Evolutionary conservation across 352 stramenopile genomes (phyloP).

Genomic region (Globisporangium iwayamae): DNA sequence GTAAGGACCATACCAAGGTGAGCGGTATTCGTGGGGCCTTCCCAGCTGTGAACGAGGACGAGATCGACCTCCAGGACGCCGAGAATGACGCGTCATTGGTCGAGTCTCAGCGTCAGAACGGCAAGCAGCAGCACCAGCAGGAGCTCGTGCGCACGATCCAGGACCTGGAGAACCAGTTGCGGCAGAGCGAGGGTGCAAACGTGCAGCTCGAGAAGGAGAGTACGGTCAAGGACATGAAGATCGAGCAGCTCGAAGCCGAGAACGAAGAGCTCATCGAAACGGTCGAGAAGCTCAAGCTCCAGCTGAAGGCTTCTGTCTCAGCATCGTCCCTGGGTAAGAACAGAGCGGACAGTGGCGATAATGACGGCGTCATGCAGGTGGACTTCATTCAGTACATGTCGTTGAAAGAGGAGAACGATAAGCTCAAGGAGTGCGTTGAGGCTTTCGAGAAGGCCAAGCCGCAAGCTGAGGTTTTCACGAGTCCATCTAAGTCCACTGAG

Average conservation of each 20-base stretch:
- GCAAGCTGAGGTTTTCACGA: too few species aligned
- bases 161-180: slow-evolving; percentile 49
- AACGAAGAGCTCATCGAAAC: slow-evolving; percentile 30
- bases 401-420: slow-evolving; percentile 50
- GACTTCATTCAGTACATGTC: slow-evolving; percentile 52
- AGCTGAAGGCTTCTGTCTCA: slow-evolving; percentile 2
- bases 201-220: slow-evolving; percentile 50
- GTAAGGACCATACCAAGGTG: slow-evolving; percentile 18
- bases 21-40: slow-evolving; percentile 11
- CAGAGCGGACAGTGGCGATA: slow-evolving; percentile 4
- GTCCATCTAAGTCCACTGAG: neutral
- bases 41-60: slow-evolving; percentile 15
- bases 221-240: slow-evolving; percentile 41
- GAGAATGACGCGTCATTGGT: slow-evolving; percentile 11
- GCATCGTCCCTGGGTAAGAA: neutral
- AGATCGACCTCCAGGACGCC: slow-evolving; percentile 10
- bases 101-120: slow-evolving; percentile 5
- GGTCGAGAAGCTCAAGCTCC: slow-evolving; percentile 14
- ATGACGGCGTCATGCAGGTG: slow-evolving; percentile 42
- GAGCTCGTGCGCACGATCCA: slow-evolving; percentile 45
- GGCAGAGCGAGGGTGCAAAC: slow-evolving; percentile 50
- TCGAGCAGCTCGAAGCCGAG: slow-evolving; percentile 37
- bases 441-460: slow-evolving; percentile 17
- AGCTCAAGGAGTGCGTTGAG: slow-evolving; percentile 43
- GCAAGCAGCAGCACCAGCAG: slow-evolving; percentile 20